Evolutionary conservation across 106 monocot species (phyloP), one percentile per base, ranked within the genome.

Genomic region (Vanilla planifolia): DNA sequence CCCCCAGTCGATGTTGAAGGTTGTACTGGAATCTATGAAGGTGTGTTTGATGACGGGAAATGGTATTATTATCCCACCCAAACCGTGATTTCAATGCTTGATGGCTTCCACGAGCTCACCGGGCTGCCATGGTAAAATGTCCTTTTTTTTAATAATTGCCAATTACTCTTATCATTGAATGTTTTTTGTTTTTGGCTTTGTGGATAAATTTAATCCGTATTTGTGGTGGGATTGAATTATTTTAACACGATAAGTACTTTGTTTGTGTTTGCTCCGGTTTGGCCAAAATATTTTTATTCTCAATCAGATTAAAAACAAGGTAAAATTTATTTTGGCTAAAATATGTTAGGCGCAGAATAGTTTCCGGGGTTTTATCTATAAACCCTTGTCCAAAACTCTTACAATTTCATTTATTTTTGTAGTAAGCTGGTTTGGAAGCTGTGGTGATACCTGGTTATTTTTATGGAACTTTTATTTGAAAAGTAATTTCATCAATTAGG

Each of bases 91-190:
- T 67, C 55, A 1, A 61, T 74, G 51, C 75, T 92, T 25, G 88
- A 93, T 43, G 85, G 79, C 14, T 76, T 65, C 64, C 92, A 88
- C 60, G 71, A 79, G 6, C 30, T 79, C 67, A 81, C 81, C 33
- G 85, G 85, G 33, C 58, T 93, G 65, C 82, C 91, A 6, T 92
- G 91, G 91, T 86, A 77, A 77, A 65, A 26, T 15, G n/a, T n/a
- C 19, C 30, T 58, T 9, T 19, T 27, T 11, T 42, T 48, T 60
- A 48, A 40, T n/a, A 10, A 8, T 26, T 2, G 16, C 13, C 4
- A 3, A 30, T 36, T 3, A 29, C 2, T 17, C 5, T 36, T 22
- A 6, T 13, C 1, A 17, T 3, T 5, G 21, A 14, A 28, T 15
- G 23, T 0, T 5, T 50, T 19, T 35, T 29, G 34, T 8, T 43